phyloP scores from a whole-genome alignment of 345 rosid genomes.

The Hevea brasiliensis region DNA sequence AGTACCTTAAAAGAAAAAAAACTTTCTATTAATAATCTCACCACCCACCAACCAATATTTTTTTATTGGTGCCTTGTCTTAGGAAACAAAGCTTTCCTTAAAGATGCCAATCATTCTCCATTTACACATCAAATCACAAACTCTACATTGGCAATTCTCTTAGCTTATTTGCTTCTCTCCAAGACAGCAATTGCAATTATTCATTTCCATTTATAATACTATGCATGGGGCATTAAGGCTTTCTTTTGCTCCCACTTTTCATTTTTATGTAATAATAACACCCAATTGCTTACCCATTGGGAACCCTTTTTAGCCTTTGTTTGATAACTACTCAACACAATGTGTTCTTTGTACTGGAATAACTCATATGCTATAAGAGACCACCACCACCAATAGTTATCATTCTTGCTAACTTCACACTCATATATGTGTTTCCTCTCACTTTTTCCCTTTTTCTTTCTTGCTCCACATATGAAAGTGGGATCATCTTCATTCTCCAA shows the following conservation, averaged over 20 bases:
- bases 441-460: background rate
- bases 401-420: slow-evolving; percentile 33
- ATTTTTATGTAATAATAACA: background rate
- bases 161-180: background rate
- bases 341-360: too few relatives aligned
- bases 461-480: background rate
- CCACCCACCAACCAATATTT: slow-evolving; percentile 11
- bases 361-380: background rate
- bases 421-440: slow-evolving; percentile 10
- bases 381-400: slow-evolving; percentile 11
- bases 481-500: slow-evolving; percentile 13
- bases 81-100: slow-evolving; percentile 39
- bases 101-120: slow-evolving; percentile 35
- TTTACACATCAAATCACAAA: slow-evolving; percentile 20
- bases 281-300: background rate
- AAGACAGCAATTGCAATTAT: slow-evolving; percentile 5
- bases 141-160: background rate
- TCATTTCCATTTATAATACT: background rate
- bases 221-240: background rate
- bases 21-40: slow-evolving; percentile 18
- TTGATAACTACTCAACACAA: slow-evolving; percentile 23
- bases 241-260: background rate
- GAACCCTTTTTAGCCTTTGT: slow-evolving; percentile 6
- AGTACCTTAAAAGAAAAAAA: too few relatives aligned
- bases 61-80: slow-evolving; percentile 24